These are phyloP conservation scores for Pinus albicaulis DNA, from an alignment of 75 land plant species.

Conservation along the genomic window DNA sequence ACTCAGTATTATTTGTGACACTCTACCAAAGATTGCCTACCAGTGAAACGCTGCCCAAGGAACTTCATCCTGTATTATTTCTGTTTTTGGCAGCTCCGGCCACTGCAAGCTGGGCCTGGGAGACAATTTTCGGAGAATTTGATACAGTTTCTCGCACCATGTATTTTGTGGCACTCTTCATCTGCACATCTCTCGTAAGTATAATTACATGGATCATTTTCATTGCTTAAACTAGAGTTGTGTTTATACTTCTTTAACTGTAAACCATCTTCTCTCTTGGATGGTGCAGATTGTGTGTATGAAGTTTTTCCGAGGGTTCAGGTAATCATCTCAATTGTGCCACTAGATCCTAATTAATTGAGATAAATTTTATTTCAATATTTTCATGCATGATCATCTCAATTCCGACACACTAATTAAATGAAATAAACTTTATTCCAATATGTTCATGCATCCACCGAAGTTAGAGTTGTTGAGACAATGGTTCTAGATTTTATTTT, in stretches of 20 bases:
- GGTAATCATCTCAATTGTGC: conserved; percentile 14
- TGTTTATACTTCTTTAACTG: background rate
- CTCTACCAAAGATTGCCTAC: conserved; percentile 88
- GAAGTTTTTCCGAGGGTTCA: conserved; percentile 48
- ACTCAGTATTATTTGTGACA: too few species aligned
- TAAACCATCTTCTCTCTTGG: background rate
- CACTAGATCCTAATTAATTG: background rate
- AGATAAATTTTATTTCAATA: too few species aligned
- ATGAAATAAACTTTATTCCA: too few species aligned
- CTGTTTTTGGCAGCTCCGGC: too few species aligned
- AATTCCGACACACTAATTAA: too few species aligned
- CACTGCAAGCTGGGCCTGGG: too few species aligned
- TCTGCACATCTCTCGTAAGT: conserved; percentile 46
- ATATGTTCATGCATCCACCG: too few species aligned
- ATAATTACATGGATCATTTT: background rate
- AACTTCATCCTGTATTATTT: too few species aligned
- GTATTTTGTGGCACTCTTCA: conserved; percentile 84
- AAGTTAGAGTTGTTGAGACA: too few species aligned
- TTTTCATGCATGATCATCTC: too few species aligned
- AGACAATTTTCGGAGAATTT: conserved; percentile 25
- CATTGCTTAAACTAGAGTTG: background rate
- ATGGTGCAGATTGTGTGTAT: conserved; percentile 28
- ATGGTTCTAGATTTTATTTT: too few species aligned
- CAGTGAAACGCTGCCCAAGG: conserved; percentile 44
- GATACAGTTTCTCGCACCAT: conserved; percentile 57